phyloP scores from a whole-genome alignment of 495 filamentous ascomycete species.

The Xylaria bambusicola region DNA sequence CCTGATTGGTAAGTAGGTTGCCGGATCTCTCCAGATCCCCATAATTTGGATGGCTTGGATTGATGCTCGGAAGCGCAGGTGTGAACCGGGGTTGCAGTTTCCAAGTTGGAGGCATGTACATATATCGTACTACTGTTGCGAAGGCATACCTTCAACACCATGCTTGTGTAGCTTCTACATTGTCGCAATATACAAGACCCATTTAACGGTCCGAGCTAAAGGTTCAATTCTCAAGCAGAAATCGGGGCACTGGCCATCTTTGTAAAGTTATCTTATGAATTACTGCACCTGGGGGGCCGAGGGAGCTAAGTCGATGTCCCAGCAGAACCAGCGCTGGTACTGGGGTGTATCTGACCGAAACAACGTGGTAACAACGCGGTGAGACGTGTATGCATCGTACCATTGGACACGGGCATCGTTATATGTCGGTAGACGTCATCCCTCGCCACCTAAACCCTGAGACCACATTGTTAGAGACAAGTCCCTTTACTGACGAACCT shows the following conservation, averaged over 20 bases:
- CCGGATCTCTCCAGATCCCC: slow-evolving; percentile 16
- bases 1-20: slow-evolving; percentile 3
- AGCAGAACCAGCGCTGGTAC: no score
- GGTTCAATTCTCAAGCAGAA: no score
- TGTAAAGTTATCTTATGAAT: no score
- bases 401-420: neutral
- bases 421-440: slow-evolving; percentile 19
- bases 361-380: slow-evolving; percentile 8
- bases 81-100: slow-evolving; percentile 1
- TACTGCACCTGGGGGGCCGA: no score
- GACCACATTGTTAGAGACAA: slow-evolving; percentile 1
- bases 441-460: slow-evolving; percentile 3
- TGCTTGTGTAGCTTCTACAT: neutral
- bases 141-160: neutral
- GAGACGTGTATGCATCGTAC: neutral
- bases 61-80: slow-evolving; percentile 5
- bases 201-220: no score
- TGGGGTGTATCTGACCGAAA: slow-evolving; percentile 5
- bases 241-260: no score
- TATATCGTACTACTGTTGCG: neutral
- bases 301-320: no score
- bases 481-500: neutral
- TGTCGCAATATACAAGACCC: neutral
- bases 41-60: slow-evolving; percentile 9
- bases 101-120: neutral